Conservation (phyloP, 345 rosid species). For the Euphorbia lathyris region DNA sequence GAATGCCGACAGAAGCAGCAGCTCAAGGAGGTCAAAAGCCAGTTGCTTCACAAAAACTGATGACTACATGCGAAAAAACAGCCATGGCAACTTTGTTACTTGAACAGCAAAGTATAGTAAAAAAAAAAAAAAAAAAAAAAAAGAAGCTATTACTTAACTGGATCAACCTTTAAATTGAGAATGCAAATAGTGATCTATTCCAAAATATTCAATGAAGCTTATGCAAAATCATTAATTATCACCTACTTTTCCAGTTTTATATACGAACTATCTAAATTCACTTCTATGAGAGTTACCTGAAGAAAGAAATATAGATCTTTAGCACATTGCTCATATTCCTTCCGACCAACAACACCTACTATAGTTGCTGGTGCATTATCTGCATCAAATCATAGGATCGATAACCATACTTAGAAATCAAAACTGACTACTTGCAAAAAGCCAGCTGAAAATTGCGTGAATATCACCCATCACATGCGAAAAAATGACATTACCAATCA, state of each 20-base stretch:
- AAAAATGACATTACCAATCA: constrained; percentile 60
- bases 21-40: constrained; percentile 73
- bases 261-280: background rate
- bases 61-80: constrained; percentile 51
- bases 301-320: constrained; percentile 92
- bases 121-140: too few relatives aligned
- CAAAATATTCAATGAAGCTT: background rate
- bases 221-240: background rate
- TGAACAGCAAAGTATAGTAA: background rate
- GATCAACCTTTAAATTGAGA: background rate
- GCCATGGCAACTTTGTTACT: constrained; percentile 7
- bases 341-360: constrained; percentile 82
- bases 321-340: constrained; percentile 86
- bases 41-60: constrained; percentile 73
- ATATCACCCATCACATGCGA: background rate
- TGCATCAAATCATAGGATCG: constrained; percentile 27
- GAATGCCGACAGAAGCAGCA: constrained; percentile 64
- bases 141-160: too few relatives aligned
- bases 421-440: background rate
- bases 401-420: background rate
- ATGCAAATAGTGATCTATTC: background rate
- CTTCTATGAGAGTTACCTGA: constrained; percentile 53
- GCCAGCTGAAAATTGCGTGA: constrained; percentile 1
- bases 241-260: background rate
- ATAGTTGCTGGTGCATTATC: constrained; percentile 85